A percentile compares a stretch with the other conserved stretches of the same genome.
Conservation (phyloP, 2,329 filamentous ascomycete species). For the Trichoderma polysporum region DNA sequence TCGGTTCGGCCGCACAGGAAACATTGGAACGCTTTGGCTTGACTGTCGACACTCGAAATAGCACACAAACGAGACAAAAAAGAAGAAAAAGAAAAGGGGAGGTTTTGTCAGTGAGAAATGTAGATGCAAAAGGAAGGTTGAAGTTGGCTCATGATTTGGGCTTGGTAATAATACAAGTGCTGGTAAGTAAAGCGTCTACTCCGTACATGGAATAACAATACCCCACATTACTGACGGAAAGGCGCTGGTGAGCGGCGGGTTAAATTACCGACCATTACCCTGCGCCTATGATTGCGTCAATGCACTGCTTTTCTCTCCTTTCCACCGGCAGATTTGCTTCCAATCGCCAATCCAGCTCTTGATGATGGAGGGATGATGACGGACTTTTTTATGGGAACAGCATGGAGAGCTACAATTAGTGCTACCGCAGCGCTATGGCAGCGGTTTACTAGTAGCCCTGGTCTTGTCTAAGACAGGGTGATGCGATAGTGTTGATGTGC, state of each 20-base stretch:
- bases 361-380: neutral
- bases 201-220: conserved; percentile 3
- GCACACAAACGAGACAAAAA: neutral
- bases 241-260: conserved; percentile 11
- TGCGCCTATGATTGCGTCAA: neutral
- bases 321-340: neutral
- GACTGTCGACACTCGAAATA: neutral
- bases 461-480: conserved; percentile 7
- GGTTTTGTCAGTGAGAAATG: neutral
- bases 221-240: conserved; percentile 4
- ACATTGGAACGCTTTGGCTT: neutral
- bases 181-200: neutral
- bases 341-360: neutral
- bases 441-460: neutral
- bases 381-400: neutral
- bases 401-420: neutral
- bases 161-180: conserved; percentile 10
- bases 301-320: conserved; percentile 1
- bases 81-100: neutral
- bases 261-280: conserved; percentile 19
- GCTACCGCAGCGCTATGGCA: neutral
- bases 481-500: conserved; percentile 7
- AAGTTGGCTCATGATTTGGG: neutral
- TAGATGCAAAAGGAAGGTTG: neutral
- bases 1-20: conserved; percentile 15